phyloP scores from a whole-genome alignment of 1,139 yeast species.

The Waltiozyma solani region DNA sequence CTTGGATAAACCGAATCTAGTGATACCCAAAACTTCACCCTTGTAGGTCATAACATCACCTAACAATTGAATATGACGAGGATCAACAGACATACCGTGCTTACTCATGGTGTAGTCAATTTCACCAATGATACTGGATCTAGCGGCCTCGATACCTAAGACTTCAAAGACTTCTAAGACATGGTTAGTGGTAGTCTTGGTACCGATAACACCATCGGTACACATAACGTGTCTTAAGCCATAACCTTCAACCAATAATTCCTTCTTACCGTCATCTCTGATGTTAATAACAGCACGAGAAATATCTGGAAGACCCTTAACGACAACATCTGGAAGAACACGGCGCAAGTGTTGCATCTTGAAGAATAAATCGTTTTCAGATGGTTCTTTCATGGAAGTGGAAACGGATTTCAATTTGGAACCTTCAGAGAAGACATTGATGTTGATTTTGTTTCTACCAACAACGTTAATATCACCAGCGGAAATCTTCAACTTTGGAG shows the following conservation, averaged over 20 bases:
- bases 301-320: conserved; percentile 86
- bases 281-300: conserved; percentile 95
- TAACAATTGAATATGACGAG: conserved; percentile 93
- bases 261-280: conserved; percentile 73
- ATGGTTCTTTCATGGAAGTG: conserved; percentile 32
- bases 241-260: conserved; percentile 92
- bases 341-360: conserved; percentile 87
- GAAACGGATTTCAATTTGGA: conserved; percentile 28
- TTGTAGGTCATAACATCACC: conserved; percentile 99
- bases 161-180: conserved; percentile 83
- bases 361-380: conserved; percentile 62
- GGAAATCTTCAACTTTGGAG: conserved; percentile 82
- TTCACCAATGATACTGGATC: conserved; percentile 86
- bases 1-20: conserved; percentile 94
- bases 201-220: conserved; percentile 92
- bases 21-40: conserved; percentile 96
- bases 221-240: conserved; percentile 95
- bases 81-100: conserved; percentile 99
- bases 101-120: conserved; percentile 97
- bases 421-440: conserved; percentile 55
- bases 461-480: conserved; percentile 62
- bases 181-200: conserved; percentile 84
- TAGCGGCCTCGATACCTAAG: conserved; percentile 95
- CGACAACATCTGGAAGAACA: conserved; percentile 75
- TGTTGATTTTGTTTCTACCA: conserved; percentile 63